Evolutionary conservation across 441 rosid genomes (phyloP), one percentile per base, ranked within the genome.

Genomic region (Corymbia calophylla): DNA sequence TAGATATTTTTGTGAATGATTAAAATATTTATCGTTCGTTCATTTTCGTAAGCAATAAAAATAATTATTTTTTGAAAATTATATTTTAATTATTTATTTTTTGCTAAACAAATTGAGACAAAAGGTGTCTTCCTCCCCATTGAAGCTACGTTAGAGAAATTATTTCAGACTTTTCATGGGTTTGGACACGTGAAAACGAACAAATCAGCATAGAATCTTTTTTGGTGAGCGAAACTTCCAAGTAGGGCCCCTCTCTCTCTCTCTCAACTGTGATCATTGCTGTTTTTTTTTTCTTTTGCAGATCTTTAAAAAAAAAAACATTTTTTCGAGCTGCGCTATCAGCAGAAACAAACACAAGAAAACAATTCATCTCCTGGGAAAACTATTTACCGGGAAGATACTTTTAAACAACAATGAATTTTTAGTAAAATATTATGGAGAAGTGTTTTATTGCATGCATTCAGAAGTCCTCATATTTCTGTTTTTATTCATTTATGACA

Each of bases 81-180:
- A 56, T 56, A 8, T 56, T 56, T 56, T 11, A 56, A 21, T 55
- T 55, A 4, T 55, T 55, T 11, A 55, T 56, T 8, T 56, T 56
- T 56, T 5, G 2, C 27, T 7, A 56, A 56, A 56, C 2, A 56
- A 55, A 56, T 56, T 10, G 23, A 56, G 60, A 10, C 2, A 8
- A 56, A 56, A 56, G 39, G 18, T 66, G 77, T 0, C 5, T n/a
- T 66, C 2, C 1, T 32, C 31, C 31, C 11, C 3, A 4, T 1
- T 21, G 31, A 31, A 16, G 39, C 39, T 31, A 31, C 31, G 15
- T 66, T 4, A 66, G 5, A 1, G 1, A 66, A 66, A 31, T 66
- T 19, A 21, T 66, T 66, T 5, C 0, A 0, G 3, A 31, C 29
- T 31, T 31, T 16, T 66, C 8, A 58, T 62, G 9, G 29, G 68